Base-by-base conservation (phyloP, 2,329 filamentous ascomycete species). In the Tolypocladium pustulatum region DNA sequence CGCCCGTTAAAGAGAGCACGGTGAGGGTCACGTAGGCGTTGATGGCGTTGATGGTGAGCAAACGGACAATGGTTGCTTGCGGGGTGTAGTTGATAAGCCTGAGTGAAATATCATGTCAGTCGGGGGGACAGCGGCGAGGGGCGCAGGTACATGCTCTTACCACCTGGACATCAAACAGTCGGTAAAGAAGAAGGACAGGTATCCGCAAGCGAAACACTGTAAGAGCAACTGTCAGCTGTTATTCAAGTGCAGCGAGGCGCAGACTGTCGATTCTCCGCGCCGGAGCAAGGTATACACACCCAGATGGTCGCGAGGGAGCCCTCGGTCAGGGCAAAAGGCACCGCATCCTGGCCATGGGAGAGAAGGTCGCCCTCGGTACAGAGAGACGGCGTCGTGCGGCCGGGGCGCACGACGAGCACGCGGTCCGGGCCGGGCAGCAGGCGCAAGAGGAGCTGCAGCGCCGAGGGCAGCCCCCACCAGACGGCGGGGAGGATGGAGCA, bases 31-130 rank as follows among this genome's bases (percentile, higher is more conserved):
- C 77, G 72, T 90, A 91, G 62, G 86, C 86, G 69, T 91, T 90
- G 61, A 89, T 79, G 58, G 84, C 84, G 69, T 87, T 89, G 61
- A 88, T 87, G 60, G 88, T 88, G 56, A 90, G 78, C 52, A 94
- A 85, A 55, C 90, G 89, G 59, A 94, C 86, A 61, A 92, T 83
- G 54, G 90, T 91, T 55, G 89, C 90, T 71, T 85, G 83, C 2
- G 90, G 89, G 17, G 89, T 91, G 74, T 93, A 94, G 71, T 91
- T 88, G 65, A 93, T 80, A 66, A 94, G 86, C 90, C 88, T 89
- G 60, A 27, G 46, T 27, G 22, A 12, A n/a, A 30, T 20, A 22
- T 36, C 38, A 56, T 10, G 46, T 46, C 25, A 40, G 30, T n/a
- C 15, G 30, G 4, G 22, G n/a, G 40, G n/a, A 12, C 52, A 5